Evolutionary conservation across 2,329 filamentous ascomycete species (phyloP), one percentile per base, ranked within the genome.

Genomic region (Xylariaceae sp.): DNA sequence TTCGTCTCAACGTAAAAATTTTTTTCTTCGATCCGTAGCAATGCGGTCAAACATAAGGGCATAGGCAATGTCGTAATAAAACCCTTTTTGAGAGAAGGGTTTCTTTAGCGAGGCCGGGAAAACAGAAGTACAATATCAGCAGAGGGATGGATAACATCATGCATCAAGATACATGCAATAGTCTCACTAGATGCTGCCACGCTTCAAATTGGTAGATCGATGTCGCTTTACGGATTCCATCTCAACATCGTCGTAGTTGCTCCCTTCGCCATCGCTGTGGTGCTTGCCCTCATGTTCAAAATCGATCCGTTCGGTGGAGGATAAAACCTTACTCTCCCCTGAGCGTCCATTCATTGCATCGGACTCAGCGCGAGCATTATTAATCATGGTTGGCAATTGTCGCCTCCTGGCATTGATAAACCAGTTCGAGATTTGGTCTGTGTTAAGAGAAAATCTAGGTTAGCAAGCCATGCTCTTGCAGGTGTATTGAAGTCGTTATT

Each of bases 361-460:
- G 6, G 75, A 73, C 68, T 83, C 81, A 46, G 75, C 77, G 46
- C 76, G 74, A 2, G 80, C 79, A 58, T 81, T 81, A 64, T 77
- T 83, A 61, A 84, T 80, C 77, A 87, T 80, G 33, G 75, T 72
- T 1, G 84, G 83, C 16, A 87, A 72, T 63, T 87, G 82, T 41
- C 88, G 83, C 51, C 88, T 80, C 48, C 87, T 81, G 23, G 87
- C 87, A 61, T 91, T 91, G 72, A 91, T 91, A 71, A 90, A 91
- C 88, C 88, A 91, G 72, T 91, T 91, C 57, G 85, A 88, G 18
- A 91, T 88, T 76, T 85, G 83, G 70, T 85, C 83, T 86, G 32
- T 8, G 42, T 11, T 20, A 23, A 42, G 41, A 30, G 30, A 47
- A 53, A 42, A 42, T 58, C 50, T 39, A 36, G 21, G 56, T 66